phyloP scores from a whole-genome alignment of 1,139 yeast genomes.

The Meyerozyma sp. region DNA sequence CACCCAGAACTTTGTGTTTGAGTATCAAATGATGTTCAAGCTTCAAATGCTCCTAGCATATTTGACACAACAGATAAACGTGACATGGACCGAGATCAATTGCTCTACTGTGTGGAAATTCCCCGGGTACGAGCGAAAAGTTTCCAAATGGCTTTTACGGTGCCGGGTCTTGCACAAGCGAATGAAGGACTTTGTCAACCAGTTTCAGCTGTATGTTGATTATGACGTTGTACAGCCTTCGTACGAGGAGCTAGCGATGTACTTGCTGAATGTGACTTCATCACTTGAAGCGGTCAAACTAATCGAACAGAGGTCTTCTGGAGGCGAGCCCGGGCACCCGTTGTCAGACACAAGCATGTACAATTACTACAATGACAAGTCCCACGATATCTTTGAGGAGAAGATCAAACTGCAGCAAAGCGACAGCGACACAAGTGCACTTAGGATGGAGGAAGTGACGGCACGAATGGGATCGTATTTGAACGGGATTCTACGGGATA shows the following conservation, averaged over 20 bases:
- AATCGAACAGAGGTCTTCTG: neutral
- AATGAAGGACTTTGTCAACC: slow-evolving; percentile 57
- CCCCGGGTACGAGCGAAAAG: slow-evolving; percentile 30
- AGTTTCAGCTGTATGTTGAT: slow-evolving; percentile 52
- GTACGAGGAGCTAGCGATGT: slow-evolving; percentile 36
- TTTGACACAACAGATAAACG: slow-evolving; percentile 54
- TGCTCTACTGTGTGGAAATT: slow-evolving; percentile 66
- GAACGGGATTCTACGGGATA: slow-evolving; percentile 61
- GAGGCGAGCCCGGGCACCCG: neutral
- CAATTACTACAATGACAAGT: slow-evolving; percentile 3
- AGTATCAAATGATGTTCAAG: slow-evolving; percentile 78
- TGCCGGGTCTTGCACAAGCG: slow-evolving; percentile 55
- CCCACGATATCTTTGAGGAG: slow-evolving; percentile 3
- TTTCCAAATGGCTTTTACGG: slow-evolving; percentile 53
- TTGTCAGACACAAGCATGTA: slow-evolving; percentile 3
- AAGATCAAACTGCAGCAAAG: slow-evolving; percentile 2
- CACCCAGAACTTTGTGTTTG: slow-evolving; percentile 64
- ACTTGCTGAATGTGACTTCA: slow-evolving; percentile 15
- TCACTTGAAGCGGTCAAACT: slow-evolving; percentile 10
- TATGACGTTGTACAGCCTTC: slow-evolving; percentile 58
- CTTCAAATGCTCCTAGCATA: slow-evolving; percentile 61
- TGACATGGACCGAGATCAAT: slow-evolving; percentile 70
- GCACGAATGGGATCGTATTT: slow-evolving; percentile 51
- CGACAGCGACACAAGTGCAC: slow-evolving; percentile 21
- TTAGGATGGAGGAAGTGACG: slow-evolving; percentile 41